These are phyloP conservation scores for Microthlaspi erraticum DNA, from an alignment of 345 rosid species.

Conservation along the genomic window DNA sequence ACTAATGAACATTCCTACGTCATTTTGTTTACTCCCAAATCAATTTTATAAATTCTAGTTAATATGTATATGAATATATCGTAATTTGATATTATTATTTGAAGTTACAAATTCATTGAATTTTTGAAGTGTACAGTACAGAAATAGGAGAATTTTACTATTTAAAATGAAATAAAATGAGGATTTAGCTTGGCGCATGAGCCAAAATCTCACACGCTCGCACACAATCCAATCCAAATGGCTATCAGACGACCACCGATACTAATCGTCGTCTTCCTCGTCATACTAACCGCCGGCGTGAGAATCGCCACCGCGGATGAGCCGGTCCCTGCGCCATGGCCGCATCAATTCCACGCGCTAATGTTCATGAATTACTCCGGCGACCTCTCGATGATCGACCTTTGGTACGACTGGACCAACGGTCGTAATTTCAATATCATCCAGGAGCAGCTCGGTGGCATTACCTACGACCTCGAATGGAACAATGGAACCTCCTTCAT, in stretches of 20 bases:
- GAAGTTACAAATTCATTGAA: too few species aligned
- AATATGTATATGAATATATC: too few species aligned
- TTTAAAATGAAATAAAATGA: too few species aligned
- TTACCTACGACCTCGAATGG: constrained; percentile 67
- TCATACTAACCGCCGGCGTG: constrained; percentile 8
- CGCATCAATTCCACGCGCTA: constrained; percentile 63
- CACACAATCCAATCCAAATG: constrained; percentile 18
- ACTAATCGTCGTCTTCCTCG: constrained; percentile 24
- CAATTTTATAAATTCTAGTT: too few species aligned
- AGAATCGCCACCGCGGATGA: constrained; percentile 28
- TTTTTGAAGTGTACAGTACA: too few species aligned
- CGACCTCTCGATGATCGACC: constrained; percentile 58
- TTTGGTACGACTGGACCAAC: constrained; percentile 75
- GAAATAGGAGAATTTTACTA: too few species aligned
- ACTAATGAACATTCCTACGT: neutral
- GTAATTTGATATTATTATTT: too few species aligned
- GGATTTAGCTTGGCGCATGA: neutral
- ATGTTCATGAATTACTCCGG: constrained; percentile 66
- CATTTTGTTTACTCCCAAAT: too few species aligned
- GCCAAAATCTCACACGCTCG: neutral
- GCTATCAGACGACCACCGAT: constrained; percentile 11
- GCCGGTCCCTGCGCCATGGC: constrained; percentile 69
- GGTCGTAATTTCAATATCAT: constrained; percentile 77
- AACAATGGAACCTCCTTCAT: constrained; percentile 62
- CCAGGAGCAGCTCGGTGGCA: constrained; percentile 63